A percentile compares a stretch with the other conserved stretches of the same genome.
Conservation (phyloP, 257 asterid species). For the Ophiorrhiza pumila region DNA sequence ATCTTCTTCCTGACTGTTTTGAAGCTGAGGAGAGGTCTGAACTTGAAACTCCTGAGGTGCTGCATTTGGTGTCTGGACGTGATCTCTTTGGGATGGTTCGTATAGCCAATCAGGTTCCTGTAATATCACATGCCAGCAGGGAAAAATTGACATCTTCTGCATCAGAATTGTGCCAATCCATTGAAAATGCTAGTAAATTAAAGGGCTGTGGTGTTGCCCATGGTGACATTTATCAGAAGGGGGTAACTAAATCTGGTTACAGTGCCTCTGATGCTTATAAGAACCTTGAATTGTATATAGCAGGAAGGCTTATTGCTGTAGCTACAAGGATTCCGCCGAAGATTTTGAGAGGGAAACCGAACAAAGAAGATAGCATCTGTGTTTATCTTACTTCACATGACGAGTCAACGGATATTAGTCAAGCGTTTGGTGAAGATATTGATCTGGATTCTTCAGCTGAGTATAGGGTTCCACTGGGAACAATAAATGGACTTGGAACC, state of each 20-base stretch:
- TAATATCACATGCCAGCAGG: constrained; percentile 38
- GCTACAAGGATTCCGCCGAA: constrained; percentile 69
- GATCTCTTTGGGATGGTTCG: constrained; percentile 90
- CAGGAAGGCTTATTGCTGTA: constrained; percentile 75
- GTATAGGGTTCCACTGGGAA: constrained; percentile 58
- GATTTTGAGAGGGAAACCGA: constrained; percentile 25
- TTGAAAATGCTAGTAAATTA: constrained; percentile 21
- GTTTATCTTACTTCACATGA: constrained; percentile 51
- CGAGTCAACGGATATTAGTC: constrained; percentile 24
- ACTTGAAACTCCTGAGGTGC: constrained; percentile 61
- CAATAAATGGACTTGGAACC: constrained; percentile 76
- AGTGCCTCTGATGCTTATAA: constrained; percentile 57
- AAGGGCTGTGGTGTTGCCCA: constrained; percentile 28
- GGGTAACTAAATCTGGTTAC: constrained; percentile 26
- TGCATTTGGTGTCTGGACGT: constrained; percentile 90
- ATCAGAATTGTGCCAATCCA: constrained; percentile 24
- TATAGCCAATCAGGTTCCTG: constrained; percentile 45
- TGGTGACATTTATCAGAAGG: constrained; percentile 29
- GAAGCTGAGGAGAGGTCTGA: constrained; percentile 95
- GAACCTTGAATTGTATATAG: constrained; percentile 66
- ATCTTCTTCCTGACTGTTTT: constrained; percentile 79
- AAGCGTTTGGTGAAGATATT: constrained; percentile 21
- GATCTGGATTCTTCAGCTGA: constrained; percentile 32
- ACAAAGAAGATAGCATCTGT: constrained; percentile 60
- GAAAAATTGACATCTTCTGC: constrained; percentile 42